A percentile compares a stretch with the other conserved stretches of the same genome.
phyloP scores from a whole-genome alignment of 768 basidiomycete species.

The Mycena galopus region DNA sequence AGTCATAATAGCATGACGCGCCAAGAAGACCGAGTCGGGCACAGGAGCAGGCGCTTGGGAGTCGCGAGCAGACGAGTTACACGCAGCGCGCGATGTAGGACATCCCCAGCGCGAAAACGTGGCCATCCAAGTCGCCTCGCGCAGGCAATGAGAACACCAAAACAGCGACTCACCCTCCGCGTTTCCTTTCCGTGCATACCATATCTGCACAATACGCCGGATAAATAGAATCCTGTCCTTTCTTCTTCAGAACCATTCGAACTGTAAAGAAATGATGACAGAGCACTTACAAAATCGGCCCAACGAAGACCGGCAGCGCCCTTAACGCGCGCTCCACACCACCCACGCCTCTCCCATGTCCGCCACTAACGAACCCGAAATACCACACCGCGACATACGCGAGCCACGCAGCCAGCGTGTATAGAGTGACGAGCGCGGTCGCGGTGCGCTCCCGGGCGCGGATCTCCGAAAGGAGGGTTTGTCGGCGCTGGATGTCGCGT shows the following conservation, averaged over 20 bases:
- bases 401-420: constrained; percentile 81
- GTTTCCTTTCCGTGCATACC: constrained; percentile 85
- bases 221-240: constrained; percentile 75
- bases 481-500: constrained; percentile 77
- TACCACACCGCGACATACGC: constrained; percentile 84
- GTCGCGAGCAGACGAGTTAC: too few relatives aligned
- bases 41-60: too few relatives aligned
- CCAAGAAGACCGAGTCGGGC: too few relatives aligned
- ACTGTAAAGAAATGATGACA: neutral
- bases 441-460: constrained; percentile 87
- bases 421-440: constrained; percentile 82
- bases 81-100: too few relatives aligned
- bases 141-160: too few relatives aligned
- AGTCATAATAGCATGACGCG: too few relatives aligned
- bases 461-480: constrained; percentile 83
- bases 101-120: too few relatives aligned
- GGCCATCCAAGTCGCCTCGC: too few relatives aligned
- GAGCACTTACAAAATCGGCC: constrained; percentile 81
- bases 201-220: constrained; percentile 84
- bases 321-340: constrained; percentile 59
- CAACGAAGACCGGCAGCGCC: constrained; percentile 72
- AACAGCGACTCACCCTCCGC: constrained; percentile 72
- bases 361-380: constrained; percentile 60
- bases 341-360: constrained; percentile 33
- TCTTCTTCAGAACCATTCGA: constrained; percentile 8